These are phyloP conservation scores for Jamesozyma piceae DNA, from an alignment of 805 yeast species.

Conservation along the genomic window DNA sequence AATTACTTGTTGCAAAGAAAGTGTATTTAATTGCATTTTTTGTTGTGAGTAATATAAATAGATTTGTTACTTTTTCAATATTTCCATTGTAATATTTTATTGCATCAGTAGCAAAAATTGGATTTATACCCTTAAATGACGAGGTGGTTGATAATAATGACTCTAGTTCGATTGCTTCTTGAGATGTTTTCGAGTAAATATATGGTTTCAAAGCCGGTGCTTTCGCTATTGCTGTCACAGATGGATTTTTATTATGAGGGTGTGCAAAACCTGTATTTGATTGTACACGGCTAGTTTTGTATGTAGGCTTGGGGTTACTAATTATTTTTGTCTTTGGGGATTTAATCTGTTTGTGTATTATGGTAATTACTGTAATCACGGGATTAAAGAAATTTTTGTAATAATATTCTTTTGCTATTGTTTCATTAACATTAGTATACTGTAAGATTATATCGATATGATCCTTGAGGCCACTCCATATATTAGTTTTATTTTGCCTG, in stretches of 20 bases:
- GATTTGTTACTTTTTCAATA: slow-evolving; percentile 10
- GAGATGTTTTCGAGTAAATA: slow-evolving; percentile 3
- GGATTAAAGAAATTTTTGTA: slow-evolving; percentile 25
- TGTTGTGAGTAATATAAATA: slow-evolving; percentile 1
- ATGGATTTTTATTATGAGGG: not conserved
- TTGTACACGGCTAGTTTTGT: slow-evolving; percentile 25
- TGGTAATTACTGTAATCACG: slow-evolving; percentile 31
- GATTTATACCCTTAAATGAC: slow-evolving; percentile 30
- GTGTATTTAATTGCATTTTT: slow-evolving; percentile 2
- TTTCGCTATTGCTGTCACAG: no score
- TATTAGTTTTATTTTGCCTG: not conserved
- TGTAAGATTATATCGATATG: slow-evolving; percentile 15
- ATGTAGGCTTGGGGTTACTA: not conserved
- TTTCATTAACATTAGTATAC: slow-evolving; percentile 14
- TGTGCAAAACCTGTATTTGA: slow-evolving; percentile 20
- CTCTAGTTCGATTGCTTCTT: slow-evolving; percentile 31
- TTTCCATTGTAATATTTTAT: slow-evolving; percentile 40
- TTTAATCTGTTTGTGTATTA: slow-evolving; percentile 16
- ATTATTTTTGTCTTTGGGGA: not conserved
- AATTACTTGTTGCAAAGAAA: not conserved
- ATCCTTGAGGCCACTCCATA: slow-evolving; percentile 15
- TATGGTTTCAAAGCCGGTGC: slow-evolving; percentile 3
- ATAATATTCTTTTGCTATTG: slow-evolving; percentile 20
- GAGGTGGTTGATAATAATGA: slow-evolving; percentile 30
- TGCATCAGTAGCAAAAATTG: slow-evolving; percentile 33